Evolutionary conservation across 1,139 yeast genomes (phyloP).

Genomic region (Protomyces lactucae-debilis): DNA sequence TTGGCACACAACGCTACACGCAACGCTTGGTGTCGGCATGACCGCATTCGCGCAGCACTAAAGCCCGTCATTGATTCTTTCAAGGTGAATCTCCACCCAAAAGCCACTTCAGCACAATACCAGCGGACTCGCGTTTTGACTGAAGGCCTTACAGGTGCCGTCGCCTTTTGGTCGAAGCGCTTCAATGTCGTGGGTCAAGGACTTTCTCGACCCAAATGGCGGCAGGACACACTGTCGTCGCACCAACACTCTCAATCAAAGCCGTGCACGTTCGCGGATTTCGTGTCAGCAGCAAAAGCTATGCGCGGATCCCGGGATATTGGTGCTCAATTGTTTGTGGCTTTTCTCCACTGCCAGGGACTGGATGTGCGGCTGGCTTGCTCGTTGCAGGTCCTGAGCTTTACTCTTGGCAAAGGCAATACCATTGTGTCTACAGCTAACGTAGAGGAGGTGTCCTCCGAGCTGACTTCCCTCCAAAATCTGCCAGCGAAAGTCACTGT

Average conservation of each 20-base stretch:
- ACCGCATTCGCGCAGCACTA: constrained; percentile 43
- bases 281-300: constrained; percentile 44
- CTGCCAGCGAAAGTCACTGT: not conserved
- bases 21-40: constrained; percentile 67
- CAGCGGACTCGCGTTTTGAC: constrained; percentile 61
- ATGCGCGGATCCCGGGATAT: constrained; percentile 71
- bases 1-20: constrained; percentile 61
- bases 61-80: constrained; percentile 33
- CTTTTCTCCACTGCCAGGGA: constrained; percentile 64
- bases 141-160: constrained; percentile 64
- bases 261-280: constrained; percentile 40
- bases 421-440: not conserved
- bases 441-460: not conserved
- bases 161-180: constrained; percentile 43
- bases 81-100: constrained; percentile 49
- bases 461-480: not conserved
- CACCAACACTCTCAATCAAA: not conserved
- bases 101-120: constrained; percentile 42
- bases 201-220: constrained; percentile 25
- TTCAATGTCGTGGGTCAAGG: constrained; percentile 34
- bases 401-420: constrained; percentile 35
- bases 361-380: constrained; percentile 69
- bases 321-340: constrained; percentile 83
- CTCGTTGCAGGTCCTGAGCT: constrained; percentile 88
- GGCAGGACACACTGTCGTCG: constrained; percentile 32